These are phyloP conservation scores for Aspergillus olivimuriae DNA, from an alignment of 495 filamentous ascomycete genomes.

Conservation along the genomic window DNA sequence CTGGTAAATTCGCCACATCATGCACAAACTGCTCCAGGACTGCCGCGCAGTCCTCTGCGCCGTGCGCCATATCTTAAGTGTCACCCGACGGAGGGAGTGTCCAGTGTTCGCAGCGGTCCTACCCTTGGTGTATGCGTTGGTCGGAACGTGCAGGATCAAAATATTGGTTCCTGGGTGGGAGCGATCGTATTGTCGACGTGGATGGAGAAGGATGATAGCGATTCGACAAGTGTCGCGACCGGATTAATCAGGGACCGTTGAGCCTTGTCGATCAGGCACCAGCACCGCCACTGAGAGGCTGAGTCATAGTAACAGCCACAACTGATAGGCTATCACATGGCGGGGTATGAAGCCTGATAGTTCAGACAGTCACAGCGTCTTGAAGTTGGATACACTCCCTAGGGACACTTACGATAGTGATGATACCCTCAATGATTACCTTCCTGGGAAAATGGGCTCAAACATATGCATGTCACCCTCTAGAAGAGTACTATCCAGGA, in stretches of 20 bases:
- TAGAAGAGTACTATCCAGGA: too few relatives aligned
- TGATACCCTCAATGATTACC: too few relatives aligned
- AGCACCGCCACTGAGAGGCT: neutral
- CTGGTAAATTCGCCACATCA: conserved; percentile 82
- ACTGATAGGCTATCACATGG: neutral
- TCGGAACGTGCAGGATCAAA: too few relatives aligned
- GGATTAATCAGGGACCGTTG: neutral
- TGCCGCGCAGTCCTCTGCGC: conserved; percentile 69
- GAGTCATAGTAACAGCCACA: neutral
- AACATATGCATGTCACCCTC: too few relatives aligned
- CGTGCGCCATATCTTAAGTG: conserved; percentile 34
- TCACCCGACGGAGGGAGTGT: too few relatives aligned
- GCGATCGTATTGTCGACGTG: too few relatives aligned
- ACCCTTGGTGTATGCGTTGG: too few relatives aligned
- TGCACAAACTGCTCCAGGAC: conserved; percentile 93
- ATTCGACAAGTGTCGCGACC: neutral
- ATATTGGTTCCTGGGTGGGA: too few relatives aligned
- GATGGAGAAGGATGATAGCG: neutral
- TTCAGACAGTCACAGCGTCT: neutral
- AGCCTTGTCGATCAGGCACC: neutral
- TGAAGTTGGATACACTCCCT: neutral
- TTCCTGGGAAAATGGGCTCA: too few relatives aligned
- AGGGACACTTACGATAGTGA: too few relatives aligned
- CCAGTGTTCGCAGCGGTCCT: too few relatives aligned
- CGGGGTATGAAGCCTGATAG: neutral